phyloP scores from a whole-genome alignment of 129 eudicot genomes.

The Apium graveolens region DNA sequence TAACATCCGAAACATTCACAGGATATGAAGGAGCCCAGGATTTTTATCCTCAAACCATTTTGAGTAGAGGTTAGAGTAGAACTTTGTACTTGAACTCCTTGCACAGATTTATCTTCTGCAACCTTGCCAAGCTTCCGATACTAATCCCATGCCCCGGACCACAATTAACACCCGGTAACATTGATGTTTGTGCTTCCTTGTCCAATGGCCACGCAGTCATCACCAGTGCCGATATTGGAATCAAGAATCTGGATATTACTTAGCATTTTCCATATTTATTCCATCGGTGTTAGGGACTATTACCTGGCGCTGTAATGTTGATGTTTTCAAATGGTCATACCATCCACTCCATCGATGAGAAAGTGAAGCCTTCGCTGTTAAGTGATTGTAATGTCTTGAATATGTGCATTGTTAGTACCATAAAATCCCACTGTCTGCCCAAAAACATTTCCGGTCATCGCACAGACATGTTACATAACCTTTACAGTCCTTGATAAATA shows the following conservation, averaged over 20 bases:
- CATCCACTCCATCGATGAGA: not conserved
- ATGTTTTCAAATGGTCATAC: not conserved
- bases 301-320: slow-evolving; percentile 1
- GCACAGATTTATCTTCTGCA: not conserved
- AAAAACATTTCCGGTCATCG: not conserved
- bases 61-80: not conserved
- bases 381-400: not conserved
- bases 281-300: slow-evolving; percentile 9
- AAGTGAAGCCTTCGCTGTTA: slow-evolving; percentile 1
- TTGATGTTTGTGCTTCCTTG: slow-evolving; percentile 6
- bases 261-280: not conserved
- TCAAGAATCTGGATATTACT: not conserved
- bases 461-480: too few relatives aligned
- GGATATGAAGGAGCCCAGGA: slow-evolving; percentile 4
- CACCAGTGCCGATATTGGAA: not conserved
- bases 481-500: too few relatives aligned
- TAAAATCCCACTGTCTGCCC: not conserved
- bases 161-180: not conserved
- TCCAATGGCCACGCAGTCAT: not conserved
- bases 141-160: slow-evolving; percentile 9
- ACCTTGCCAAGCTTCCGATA: not conserved
- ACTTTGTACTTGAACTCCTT: not conserved
- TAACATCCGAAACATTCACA: slow-evolving; percentile 1
- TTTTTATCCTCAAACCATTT: slow-evolving; percentile 7
- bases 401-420: not conserved